Evolutionary conservation across 1,139 yeast species (phyloP), one percentile per base, ranked within the genome.

Genomic region (Geotrichum europaeum): DNA sequence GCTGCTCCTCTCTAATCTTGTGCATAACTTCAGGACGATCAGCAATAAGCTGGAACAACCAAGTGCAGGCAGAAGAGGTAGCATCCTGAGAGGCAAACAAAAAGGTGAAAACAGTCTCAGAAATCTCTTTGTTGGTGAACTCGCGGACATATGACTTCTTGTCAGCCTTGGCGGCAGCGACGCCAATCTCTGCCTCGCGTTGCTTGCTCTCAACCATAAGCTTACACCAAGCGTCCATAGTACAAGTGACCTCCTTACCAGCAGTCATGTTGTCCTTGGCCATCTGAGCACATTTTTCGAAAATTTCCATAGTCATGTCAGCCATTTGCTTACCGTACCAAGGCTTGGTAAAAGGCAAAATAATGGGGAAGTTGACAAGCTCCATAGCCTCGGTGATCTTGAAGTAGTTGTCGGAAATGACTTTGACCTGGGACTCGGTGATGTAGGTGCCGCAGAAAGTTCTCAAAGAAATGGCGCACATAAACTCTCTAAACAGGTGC

Each of bases 11-110:
- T 77, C 98, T 87, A 65, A 94, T 82, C 75, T 90, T 91, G 53
- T 76, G 80, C 73, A 84, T 84, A 64, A 94, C 85, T 67, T 94
- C 98, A 53, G 98, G 97, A 72, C 97, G 84, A 75, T 94, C 99
- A 65, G 97, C 92, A 60, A 91, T 86, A 68, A 90, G 83, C 79
- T 94, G 99, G 84, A 92, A 94, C 72, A 94, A 81, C 99, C 99
- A 94, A 75, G 98, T 92, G 65, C 97, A 96, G 68, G 96, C 86
- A n/a, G 97, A 89, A 2, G 97, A 90, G 7, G 97, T 88, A 40
- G 99, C 99, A 76, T 94, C 99, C 78, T 94, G 99, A 10, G 97
- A 88, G 32, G 99, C 99, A 75, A 94, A 94, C 74, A 94, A 80
- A 75, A 94, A 94, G 24, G 99, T 94, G 81, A 94, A 94, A 66